Evolutionary conservation across 2,329 filamentous ascomycete genomes (phyloP), one percentile per base, ranked within the genome.

Genomic region (Ophiobolus disseminans): DNA sequence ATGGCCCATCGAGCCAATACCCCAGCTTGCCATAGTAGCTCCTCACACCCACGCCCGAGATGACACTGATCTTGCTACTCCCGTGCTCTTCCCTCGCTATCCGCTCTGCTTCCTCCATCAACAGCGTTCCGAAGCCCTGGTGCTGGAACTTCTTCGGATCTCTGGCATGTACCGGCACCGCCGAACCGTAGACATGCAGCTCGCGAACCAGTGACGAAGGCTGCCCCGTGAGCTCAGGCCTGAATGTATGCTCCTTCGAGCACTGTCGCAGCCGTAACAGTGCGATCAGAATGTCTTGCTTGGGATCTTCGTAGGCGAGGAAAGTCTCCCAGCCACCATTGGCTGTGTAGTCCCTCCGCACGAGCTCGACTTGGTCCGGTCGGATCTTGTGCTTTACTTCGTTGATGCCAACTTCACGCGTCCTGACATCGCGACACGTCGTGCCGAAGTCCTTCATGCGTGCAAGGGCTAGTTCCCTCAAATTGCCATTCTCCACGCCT

Each of bases 291-390:
- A 99, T 99, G 71, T 99, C 94, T 73, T 99, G 94, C 78, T 97
- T 97, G 1, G 94, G 93, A 62, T 99, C 94, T 71, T 99, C 94
- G 68, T 99, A 99, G 1, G 94, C 92, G 4, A 99, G 80, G 76
- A 99, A 99, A 0, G 94, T 99, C 75, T 99, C 94, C 94, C 94
- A 99, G 19, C 94, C 95, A 30, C 89, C 92, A 70, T 99, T 99
- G 60, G 94, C 94, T 0, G 86, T 83, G 74, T 99, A 99, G 76
- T 99, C 94, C 58, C 94, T 84, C 20, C 94, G 87, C 22, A 99
- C 88, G 16, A 99, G 85, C 78, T 99, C 94, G 49, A 99, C 90
- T 72, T 99, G 93, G 59, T 92, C 95, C 0, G 94, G 94, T 1
- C 93, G 84, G 61, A 99, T 97, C 79, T 97, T 97, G 80, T 99